Evolutionary conservation across 805 yeast species (phyloP).

Genomic region (Candida broadrunensis): DNA sequence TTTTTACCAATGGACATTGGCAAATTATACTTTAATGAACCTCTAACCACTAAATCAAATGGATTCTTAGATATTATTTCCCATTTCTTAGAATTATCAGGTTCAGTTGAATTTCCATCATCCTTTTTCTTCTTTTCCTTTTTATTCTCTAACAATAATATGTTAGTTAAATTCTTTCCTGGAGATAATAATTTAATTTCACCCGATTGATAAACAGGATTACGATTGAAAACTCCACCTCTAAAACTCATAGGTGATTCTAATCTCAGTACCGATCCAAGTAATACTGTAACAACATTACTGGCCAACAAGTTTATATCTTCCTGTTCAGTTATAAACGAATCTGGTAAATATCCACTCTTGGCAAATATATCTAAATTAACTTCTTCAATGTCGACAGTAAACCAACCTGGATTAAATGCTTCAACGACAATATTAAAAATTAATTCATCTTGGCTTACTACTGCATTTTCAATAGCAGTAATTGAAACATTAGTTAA

Average conservation of each 20-base stretch:
- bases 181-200: conserved; percentile 74
- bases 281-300: conserved; percentile 59
- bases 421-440: conserved; percentile 78
- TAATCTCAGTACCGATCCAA: conserved; percentile 65
- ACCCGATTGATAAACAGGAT: conserved; percentile 56
- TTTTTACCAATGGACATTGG: conserved; percentile 48
- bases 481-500: conserved; percentile 61
- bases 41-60: conserved; percentile 81
- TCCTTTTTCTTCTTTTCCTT: not conserved
- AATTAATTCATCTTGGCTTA: conserved; percentile 79
- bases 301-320: not conserved
- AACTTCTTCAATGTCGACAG: conserved; percentile 58
- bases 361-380: conserved; percentile 86
- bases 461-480: conserved; percentile 66
- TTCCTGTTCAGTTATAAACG: not conserved
- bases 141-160: conserved; percentile 1
- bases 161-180: conserved; percentile 46
- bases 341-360: conserved; percentile 44
- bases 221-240: conserved; percentile 73
- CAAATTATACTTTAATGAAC: conserved; percentile 72
- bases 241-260: conserved; percentile 73
- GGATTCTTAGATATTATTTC: conserved; percentile 69
- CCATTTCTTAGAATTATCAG: conserved; percentile 62
- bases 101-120: conserved; percentile 17
- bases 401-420: conserved; percentile 82